Evolutionary conservation across 305 asterid genomes (phyloP).

Genomic region (Solanum chacoense): DNA sequence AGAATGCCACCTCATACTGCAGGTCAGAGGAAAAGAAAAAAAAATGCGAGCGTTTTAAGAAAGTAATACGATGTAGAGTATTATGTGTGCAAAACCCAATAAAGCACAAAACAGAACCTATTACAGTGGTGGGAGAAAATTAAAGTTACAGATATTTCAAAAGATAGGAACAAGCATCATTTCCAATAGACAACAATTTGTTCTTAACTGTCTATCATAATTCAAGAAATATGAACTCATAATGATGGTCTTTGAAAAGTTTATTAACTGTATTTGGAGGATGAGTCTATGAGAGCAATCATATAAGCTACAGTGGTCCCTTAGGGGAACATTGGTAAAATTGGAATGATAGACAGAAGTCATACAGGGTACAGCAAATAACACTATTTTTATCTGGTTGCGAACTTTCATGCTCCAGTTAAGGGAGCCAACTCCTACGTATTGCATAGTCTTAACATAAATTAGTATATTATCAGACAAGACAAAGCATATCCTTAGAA

Average conservation of each 20-base stretch:
- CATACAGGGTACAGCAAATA: not conserved
- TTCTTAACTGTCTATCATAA: not conserved
- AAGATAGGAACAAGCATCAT: not conserved
- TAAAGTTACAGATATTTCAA: not conserved
- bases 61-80: not conserved
- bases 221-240: not conserved
- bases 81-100: not conserved
- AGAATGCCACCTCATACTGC: not conserved
- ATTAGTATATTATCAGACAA: not conserved
- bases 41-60: not conserved
- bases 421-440: not conserved
- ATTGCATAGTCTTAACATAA: not conserved
- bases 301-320: conserved; percentile 1
- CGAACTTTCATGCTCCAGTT: not conserved
- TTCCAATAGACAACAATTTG: not conserved
- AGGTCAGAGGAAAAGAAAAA: not conserved
- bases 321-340: conserved; percentile 22
- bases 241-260: not conserved
- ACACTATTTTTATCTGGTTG: not conserved
- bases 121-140: not conserved
- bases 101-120: not conserved
- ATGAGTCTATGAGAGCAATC: not conserved
- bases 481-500: not conserved
- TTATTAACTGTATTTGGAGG: not conserved
- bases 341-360: conserved; percentile 28